These are phyloP conservation scores for Acorus calamus DNA, from an alignment of 106 monocot species.

Conservation along the genomic window DNA sequence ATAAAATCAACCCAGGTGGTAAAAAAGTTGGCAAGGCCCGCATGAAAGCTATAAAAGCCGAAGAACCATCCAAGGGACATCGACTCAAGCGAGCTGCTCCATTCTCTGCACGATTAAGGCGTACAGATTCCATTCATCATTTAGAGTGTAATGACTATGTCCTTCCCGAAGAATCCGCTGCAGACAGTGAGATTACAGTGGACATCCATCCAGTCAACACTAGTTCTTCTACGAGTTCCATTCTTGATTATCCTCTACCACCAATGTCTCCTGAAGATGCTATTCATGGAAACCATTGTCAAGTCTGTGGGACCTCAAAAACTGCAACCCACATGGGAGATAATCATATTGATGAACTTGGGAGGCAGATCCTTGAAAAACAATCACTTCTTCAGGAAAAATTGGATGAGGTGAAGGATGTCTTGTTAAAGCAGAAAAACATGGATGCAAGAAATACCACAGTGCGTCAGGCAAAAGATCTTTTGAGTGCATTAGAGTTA, in stretches of 20 bases:
- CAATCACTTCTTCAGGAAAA: conserved; percentile 15
- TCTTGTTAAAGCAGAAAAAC: conserved; percentile 6
- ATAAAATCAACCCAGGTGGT: conserved; percentile 10
- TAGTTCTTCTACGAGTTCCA: conserved; percentile 10
- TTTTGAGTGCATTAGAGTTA: conserved; percentile 12
- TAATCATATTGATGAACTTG: conserved; percentile 5
- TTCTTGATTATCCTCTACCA: neutral
- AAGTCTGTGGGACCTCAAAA: neutral
- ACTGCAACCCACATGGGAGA: neutral
- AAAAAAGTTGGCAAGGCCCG: conserved; percentile 24
- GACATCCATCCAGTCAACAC: conserved; percentile 6
- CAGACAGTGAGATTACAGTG: conserved; percentile 3
- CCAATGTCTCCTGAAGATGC: neutral
- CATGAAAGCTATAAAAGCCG: conserved; percentile 26
- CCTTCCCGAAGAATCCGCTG: conserved; percentile 12
- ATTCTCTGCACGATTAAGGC: conserved; percentile 29
- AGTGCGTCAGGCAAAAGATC: conserved; percentile 5
- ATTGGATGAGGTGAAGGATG: conserved; percentile 6
- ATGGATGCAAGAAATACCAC: neutral
- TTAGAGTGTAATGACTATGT: conserved; percentile 50
- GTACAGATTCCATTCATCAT: conserved; percentile 62
- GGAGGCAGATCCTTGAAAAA: conserved; percentile 21
- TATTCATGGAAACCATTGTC: neutral
- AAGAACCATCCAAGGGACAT: conserved; percentile 22
- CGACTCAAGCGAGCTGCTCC: conserved; percentile 22